These are phyloP conservation scores for Bassia scoparia DNA, from an alignment of 148 eudicot genomes.

Conservation along the genomic window DNA sequence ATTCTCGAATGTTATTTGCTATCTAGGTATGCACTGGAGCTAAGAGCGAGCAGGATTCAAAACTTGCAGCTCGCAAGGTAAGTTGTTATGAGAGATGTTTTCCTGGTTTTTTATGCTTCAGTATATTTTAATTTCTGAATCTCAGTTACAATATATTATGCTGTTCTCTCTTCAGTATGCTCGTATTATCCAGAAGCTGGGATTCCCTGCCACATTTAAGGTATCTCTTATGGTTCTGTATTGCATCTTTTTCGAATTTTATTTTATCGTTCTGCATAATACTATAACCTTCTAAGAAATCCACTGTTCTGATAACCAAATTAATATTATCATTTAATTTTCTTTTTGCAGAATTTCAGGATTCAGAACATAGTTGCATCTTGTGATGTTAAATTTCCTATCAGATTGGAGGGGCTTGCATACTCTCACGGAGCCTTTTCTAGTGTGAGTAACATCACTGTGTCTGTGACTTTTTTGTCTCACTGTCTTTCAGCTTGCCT, in stretches of 20 bases:
- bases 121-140: background rate
- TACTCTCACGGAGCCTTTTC: slow-evolving; percentile 61
- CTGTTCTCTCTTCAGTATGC: slow-evolving; percentile 48
- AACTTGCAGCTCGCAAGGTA: slow-evolving; percentile 74
- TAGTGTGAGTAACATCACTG: slow-evolving; percentile 44
- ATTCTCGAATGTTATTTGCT: background rate
- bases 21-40: slow-evolving; percentile 79
- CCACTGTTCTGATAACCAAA: background rate
- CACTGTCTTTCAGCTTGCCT: background rate
- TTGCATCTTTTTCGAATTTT: background rate
- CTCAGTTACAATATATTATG: background rate
- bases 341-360: slow-evolving; percentile 56
- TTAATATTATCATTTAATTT: background rate
- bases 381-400: slow-evolving; percentile 72
- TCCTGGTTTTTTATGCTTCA: background rate
- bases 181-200: slow-evolving; percentile 75
- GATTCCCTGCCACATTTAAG: slow-evolving; percentile 71
- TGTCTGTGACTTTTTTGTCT: background rate
- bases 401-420: slow-evolving; percentile 69
- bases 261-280: background rate
- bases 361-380: slow-evolving; percentile 77
- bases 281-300: background rate
- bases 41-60: slow-evolving; percentile 70
- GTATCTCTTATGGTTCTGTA: slow-evolving; percentile 26
- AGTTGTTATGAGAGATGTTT: background rate